Base-by-base conservation (phyloP, 2,329 filamentous ascomycete species). In the Hypoxylon sp. region DNA sequence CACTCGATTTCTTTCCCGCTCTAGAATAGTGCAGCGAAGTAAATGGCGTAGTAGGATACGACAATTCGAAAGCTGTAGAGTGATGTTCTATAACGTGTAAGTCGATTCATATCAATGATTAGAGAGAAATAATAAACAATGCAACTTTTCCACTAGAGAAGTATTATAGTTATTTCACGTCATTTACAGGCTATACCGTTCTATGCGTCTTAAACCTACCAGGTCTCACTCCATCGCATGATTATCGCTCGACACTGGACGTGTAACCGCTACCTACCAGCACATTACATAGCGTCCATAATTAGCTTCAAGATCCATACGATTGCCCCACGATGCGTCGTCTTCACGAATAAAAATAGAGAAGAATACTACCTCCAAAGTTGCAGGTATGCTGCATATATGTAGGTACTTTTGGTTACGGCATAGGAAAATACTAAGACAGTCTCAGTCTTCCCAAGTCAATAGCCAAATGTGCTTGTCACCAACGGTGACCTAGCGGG, bases 371-470 rank as follows among this genome's bases (percentile, higher is more conserved):
- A 19, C 11, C 32, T 48, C n/a, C 13, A 5, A 23, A 57, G 25
- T 28, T 46, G 41, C 41, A 34, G 17, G 14, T 25, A 49, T 5
- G 25, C 14, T 17, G 7, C 41, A 30, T 21, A 19, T 21, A 36
- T 6, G 41, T 23, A 46, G 25, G 28, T 56, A 38, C 23, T 5
- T 23, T 48, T 25, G 41, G 13, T 7, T 30, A 38, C 11, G 30
- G 53, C 13, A 17, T 17, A 59, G 11, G 14, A 38, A 30, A 19
- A 46, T 21, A 51, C 17, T 19, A 21, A 43, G 17, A 43, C 38
- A 21, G 3, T 7, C 25, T 34, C 34, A 56, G 41, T 63, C 38
- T 63, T 38, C 38, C 25, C 21, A 30, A 46, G 34, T 34, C 6
- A 38, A 14, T 38, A 30, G 25, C 36, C 19, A 32, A 41, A 53